Conservation (phyloP, 1,284 basidiomycete genomes). For the Lentinula novae-zelandiae region DNA sequence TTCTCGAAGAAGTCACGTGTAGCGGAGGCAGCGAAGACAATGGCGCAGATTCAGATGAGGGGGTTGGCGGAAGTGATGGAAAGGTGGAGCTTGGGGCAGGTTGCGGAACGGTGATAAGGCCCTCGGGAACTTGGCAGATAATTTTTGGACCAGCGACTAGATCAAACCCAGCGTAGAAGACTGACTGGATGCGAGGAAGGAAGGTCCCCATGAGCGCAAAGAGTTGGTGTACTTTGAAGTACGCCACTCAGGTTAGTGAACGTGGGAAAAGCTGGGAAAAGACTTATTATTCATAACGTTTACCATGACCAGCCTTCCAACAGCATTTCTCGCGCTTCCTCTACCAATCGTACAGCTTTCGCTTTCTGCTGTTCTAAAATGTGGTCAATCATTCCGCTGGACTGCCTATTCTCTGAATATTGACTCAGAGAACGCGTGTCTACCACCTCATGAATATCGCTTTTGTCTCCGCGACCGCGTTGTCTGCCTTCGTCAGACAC, state of each 20-base stretch:
- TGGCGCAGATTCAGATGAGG: slow-evolving; percentile 34
- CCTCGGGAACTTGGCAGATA: slow-evolving; percentile 88
- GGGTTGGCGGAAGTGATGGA: slow-evolving; percentile 44
- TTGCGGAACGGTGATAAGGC: slow-evolving; percentile 55
- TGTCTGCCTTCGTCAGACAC: slow-evolving; percentile 76
- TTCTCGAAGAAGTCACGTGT: slow-evolving; percentile 29
- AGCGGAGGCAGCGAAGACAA: slow-evolving; percentile 24
- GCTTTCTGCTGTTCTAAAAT: slow-evolving; percentile 69
- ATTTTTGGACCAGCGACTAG: slow-evolving; percentile 80
- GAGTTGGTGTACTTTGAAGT: slow-evolving; percentile 20
- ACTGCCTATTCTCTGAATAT: slow-evolving; percentile 40
- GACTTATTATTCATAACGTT: not conserved
- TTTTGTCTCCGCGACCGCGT: slow-evolving; percentile 78
- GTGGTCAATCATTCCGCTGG: slow-evolving; percentile 84
- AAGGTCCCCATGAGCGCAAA: slow-evolving; percentile 53
- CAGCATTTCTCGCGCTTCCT: slow-evolving; percentile 56
- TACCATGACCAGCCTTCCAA: slow-evolving; percentile 11
- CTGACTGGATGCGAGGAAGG: slow-evolving; percentile 76
- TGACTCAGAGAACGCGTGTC: slow-evolving; percentile 12
- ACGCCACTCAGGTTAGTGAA: not conserved
- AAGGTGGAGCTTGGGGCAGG: slow-evolving; percentile 31
- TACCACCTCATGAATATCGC: slow-evolving; percentile 59
- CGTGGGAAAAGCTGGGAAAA: not conserved
- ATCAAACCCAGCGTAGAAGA: slow-evolving; percentile 89
- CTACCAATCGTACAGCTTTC: slow-evolving; percentile 64